phyloP scores from a whole-genome alignment of 1,284 basidiomycete genomes.

The Testicularia cyperi region DNA sequence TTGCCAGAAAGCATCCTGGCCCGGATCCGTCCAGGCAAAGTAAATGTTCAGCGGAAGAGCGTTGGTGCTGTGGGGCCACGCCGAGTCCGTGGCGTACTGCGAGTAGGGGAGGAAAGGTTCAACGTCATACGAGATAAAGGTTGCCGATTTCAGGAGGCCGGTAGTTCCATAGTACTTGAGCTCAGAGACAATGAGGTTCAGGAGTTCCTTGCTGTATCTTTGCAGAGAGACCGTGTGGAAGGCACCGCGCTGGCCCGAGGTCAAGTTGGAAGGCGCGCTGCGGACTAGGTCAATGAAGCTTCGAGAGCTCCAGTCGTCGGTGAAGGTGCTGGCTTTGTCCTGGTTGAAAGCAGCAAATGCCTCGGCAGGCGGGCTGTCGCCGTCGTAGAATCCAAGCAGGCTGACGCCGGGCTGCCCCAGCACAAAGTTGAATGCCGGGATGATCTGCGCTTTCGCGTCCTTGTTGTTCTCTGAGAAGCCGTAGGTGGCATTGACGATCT shows the following conservation, averaged over 20 bases:
- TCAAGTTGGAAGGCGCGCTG: conserved; percentile 21
- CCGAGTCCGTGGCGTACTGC: conserved; percentile 21
- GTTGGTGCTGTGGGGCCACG: conserved; percentile 37
- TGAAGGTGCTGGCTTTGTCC: conserved; percentile 6
- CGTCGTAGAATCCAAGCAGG: conserved; percentile 44
- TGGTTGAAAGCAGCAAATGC: conserved; percentile 11
- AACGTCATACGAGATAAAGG: conserved; percentile 47
- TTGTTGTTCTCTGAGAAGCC: conserved; percentile 39
- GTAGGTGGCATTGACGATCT: conserved; percentile 31
- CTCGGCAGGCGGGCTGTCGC: conserved; percentile 12
- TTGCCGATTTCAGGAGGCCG: conserved; percentile 15
- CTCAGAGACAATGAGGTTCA: conserved; percentile 40
- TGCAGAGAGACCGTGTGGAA: conserved; percentile 45
- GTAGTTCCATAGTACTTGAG: conserved; percentile 23
- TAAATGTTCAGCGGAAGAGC: conserved; percentile 49
- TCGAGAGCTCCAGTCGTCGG: conserved; percentile 38
- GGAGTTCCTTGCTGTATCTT: conserved; percentile 28
- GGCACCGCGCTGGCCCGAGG: conserved; percentile 27
- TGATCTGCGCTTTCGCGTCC: conserved; percentile 39
- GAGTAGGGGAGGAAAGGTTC: conserved; percentile 46
- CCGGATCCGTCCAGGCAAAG: conserved; percentile 41
- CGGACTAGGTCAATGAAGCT: conserved; percentile 27
- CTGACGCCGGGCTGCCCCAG: conserved; percentile 24
- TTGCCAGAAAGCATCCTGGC: conserved; percentile 37
- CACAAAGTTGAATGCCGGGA: conserved; percentile 42